Conservation (phyloP, 805 yeast genomes). For the Ogataea sp. region DNA sequence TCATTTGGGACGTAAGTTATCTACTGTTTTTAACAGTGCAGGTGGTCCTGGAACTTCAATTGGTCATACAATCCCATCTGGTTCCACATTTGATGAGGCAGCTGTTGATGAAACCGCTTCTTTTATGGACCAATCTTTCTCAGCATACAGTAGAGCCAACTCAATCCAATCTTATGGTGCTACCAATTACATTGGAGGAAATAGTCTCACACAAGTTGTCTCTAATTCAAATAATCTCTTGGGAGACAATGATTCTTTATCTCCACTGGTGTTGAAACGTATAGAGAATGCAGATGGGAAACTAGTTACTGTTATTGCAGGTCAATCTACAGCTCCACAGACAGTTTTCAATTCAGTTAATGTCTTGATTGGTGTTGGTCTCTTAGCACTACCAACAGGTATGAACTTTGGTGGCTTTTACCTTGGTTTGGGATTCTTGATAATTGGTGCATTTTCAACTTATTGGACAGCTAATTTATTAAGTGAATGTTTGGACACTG, state of each 20-base stretch:
- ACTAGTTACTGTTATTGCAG: slow-evolving; percentile 62
- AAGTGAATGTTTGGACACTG: slow-evolving; percentile 71
- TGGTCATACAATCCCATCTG: no score
- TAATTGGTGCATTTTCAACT: slow-evolving; percentile 58
- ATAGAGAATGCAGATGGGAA: slow-evolving; percentile 69
- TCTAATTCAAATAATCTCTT: slow-evolving; percentile 1
- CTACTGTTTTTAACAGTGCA: slow-evolving; percentile 36
- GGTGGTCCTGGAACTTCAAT: no score
- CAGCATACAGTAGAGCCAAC: slow-evolving; percentile 20
- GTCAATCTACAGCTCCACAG: slow-evolving; percentile 73
- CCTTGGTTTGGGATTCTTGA: slow-evolving; percentile 51
- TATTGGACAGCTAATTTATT: slow-evolving; percentile 70
- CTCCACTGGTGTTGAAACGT: slow-evolving; percentile 47
- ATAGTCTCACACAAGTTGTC: slow-evolving; percentile 1
- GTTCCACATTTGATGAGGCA: slow-evolving; percentile 24
- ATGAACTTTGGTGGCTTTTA: slow-evolving; percentile 58
- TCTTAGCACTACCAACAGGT: slow-evolving; percentile 60
- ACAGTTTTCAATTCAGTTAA: slow-evolving; percentile 62
- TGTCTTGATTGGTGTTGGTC: slow-evolving; percentile 60
- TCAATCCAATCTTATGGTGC: slow-evolving; percentile 23
- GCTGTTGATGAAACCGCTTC: slow-evolving; percentile 34
- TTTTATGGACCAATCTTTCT: slow-evolving; percentile 25
- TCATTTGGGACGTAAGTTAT: slow-evolving; percentile 52
- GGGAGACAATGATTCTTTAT: slow-evolving; percentile 24
- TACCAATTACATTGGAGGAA: slow-evolving; percentile 2